phyloP scores from a whole-genome alignment of 169 alveolate genomes.

The Eimeria tenella region DNA sequence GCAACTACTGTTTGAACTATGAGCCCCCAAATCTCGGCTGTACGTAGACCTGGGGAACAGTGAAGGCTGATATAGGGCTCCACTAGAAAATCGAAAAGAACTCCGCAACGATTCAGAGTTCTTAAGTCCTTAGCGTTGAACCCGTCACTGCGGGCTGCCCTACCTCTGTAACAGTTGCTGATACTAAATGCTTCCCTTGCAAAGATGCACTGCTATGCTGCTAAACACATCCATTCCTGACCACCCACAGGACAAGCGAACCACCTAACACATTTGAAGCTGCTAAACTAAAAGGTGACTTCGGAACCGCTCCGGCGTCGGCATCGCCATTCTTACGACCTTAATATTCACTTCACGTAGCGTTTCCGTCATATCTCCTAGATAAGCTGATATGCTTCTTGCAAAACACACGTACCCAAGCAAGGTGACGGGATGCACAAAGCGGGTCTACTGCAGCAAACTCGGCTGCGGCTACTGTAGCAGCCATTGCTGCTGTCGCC shows the following conservation, averaged over 20 bases:
- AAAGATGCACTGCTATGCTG: too few species aligned
- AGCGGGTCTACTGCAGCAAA: conserved; percentile 8
- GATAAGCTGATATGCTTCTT: not conserved
- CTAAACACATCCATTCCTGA: too few species aligned
- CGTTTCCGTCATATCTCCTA: not conserved
- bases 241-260: too few species aligned
- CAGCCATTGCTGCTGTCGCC: conserved; percentile 43
- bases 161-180: not conserved
- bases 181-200: not conserved
- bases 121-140: not conserved
- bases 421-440: not conserved
- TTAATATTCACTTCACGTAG: not conserved
- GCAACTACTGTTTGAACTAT: not conserved
- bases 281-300: too few species aligned
- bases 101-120: not conserved
- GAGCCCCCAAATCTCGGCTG: not conserved
- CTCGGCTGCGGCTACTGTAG: not conserved
- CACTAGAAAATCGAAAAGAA: not conserved
- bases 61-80: not conserved
- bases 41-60: not conserved
- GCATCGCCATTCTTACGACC: not conserved
- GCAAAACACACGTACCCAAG: not conserved
- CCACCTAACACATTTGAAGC: too few species aligned
- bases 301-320: not conserved
- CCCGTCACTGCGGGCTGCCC: not conserved